phyloP scores from a whole-genome alignment of 2,329 filamentous ascomycete species.

The Coleophoma crateriformis region DNA sequence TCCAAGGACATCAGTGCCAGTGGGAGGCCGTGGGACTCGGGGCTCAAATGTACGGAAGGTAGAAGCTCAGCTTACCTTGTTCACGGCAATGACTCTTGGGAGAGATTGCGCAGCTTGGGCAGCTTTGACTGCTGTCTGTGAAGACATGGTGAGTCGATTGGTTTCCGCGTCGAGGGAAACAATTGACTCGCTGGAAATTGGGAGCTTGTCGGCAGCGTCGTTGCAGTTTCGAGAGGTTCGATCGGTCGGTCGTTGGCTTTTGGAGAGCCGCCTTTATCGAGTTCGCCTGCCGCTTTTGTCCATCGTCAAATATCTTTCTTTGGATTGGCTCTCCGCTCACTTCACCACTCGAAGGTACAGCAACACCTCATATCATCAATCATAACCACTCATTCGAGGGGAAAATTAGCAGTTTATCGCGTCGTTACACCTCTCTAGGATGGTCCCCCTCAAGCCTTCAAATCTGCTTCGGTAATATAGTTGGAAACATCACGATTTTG shows the following conservation, averaged over 20 bases:
- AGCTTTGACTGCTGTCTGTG: constrained; percentile 46
- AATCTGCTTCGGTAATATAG: too few relatives aligned
- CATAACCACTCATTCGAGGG: too few relatives aligned
- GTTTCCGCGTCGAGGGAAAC: not conserved
- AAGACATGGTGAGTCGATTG: constrained; percentile 36
- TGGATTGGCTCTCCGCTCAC: too few relatives aligned
- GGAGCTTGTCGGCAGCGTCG: too few relatives aligned
- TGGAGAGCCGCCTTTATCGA: not conserved
- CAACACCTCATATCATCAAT: too few relatives aligned
- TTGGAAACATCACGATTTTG: too few relatives aligned
- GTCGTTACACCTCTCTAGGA: too few relatives aligned
- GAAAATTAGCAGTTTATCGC: too few relatives aligned
- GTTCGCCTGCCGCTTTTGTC: not conserved
- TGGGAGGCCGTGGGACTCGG: constrained; percentile 1
- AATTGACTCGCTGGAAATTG: constrained; percentile 33
- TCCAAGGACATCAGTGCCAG: too few relatives aligned
- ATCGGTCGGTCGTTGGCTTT: not conserved
- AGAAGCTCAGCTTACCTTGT: constrained; percentile 44
- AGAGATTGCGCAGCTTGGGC: constrained; percentile 52
- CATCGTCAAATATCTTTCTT: too few relatives aligned
- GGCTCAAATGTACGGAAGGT: constrained; percentile 11
- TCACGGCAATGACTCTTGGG: constrained; percentile 48
- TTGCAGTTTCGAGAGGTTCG: not conserved
- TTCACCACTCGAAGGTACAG: too few relatives aligned
- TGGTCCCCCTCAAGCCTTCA: too few relatives aligned